Evolutionary conservation across 176 grass and related monocot species (phyloP).

Genomic region (Hsuehochloa calcarea): DNA sequence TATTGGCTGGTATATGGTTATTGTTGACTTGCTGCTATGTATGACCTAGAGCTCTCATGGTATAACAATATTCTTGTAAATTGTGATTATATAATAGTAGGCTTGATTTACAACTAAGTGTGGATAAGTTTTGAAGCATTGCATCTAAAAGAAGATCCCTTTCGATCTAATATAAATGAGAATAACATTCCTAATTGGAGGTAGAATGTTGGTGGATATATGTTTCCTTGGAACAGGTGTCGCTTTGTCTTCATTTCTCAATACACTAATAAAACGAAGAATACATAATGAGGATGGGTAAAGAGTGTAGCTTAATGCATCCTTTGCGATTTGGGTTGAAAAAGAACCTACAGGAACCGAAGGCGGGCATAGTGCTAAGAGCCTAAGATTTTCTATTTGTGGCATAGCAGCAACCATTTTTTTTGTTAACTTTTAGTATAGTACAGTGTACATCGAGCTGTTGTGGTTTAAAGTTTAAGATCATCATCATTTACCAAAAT

Average conservation of each 20-base stretch:
- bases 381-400: neutral
- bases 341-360: too few species aligned
- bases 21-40: neutral
- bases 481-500: neutral
- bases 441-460: neutral
- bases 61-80: neutral
- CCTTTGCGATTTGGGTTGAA: neutral
- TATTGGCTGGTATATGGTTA: neutral
- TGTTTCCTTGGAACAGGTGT: neutral
- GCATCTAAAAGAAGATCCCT: neutral
- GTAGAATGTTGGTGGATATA: neutral
- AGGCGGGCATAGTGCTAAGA: too few species aligned
- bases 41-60: neutral
- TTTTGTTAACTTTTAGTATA: neutral
- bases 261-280: neutral
- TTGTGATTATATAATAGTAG: neutral
- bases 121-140: neutral
- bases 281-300: neutral
- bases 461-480: neutral
- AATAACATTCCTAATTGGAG: neutral
- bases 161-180: neutral
- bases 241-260: neutral
- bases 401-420: neutral
- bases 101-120: neutral
- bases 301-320: neutral